These are phyloP conservation scores for Phyllosticta citrichinensis DNA, from an alignment of 2,329 filamentous ascomycete species.

Conservation along the genomic window DNA sequence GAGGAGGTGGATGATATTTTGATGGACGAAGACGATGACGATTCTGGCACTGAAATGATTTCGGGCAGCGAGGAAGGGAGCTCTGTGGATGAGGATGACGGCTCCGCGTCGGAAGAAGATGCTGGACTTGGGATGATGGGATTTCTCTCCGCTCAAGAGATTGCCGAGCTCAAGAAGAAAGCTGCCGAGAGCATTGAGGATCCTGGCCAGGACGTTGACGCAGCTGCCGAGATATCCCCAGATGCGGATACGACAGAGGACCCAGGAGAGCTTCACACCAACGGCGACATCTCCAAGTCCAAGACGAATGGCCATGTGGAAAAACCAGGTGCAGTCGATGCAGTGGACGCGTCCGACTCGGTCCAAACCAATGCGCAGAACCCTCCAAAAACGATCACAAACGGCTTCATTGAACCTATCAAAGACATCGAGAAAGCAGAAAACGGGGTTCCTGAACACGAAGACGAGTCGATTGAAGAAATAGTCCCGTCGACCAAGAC, in stretches of 20 bases:
- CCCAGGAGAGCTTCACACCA: not conserved
- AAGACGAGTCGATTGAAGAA: constrained; percentile 15
- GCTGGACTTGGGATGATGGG: constrained; percentile 6
- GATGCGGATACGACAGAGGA: constrained; percentile 15
- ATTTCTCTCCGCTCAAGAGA: constrained; percentile 6
- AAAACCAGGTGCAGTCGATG: not conserved
- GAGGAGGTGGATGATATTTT: constrained; percentile 33
- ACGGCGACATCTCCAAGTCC: not conserved
- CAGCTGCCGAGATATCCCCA: constrained; percentile 20
- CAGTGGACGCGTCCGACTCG: not conserved
- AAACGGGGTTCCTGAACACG: not conserved
- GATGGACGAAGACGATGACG: constrained; percentile 17
- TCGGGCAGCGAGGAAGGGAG: constrained; percentile 14
- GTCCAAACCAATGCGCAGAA: not conserved
- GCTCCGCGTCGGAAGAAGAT: constrained; percentile 31
- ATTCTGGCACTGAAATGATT: constrained; percentile 6
- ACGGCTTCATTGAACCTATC: not conserved
- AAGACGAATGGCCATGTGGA: not conserved
- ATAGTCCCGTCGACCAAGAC: constrained; percentile 41
- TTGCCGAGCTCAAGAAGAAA: constrained; percentile 6
- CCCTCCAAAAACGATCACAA: not conserved
- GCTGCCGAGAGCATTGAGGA: constrained; percentile 9
- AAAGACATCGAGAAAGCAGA: not conserved
- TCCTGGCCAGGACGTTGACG: constrained; percentile 17
- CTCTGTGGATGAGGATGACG: constrained; percentile 25